A percentile compares a stretch with the other conserved stretches of the same genome.
Conservation (phyloP, 148 eudicot species). For the Cornus suecica region DNA sequence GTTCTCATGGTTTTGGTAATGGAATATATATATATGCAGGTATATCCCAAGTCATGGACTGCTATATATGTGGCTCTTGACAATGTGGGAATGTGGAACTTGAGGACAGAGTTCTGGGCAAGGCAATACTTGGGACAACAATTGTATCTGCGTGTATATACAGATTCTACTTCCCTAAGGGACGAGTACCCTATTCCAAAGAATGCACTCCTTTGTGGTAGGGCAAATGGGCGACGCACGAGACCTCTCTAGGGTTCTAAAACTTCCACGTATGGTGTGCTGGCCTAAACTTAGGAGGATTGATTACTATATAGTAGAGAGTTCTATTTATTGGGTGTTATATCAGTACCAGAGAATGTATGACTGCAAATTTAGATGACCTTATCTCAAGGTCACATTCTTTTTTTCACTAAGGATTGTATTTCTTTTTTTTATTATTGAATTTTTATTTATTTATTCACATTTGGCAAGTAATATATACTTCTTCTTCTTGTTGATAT, state of each 20-base stretch:
- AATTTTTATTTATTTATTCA: neutral
- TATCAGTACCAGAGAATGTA: constrained; percentile 28
- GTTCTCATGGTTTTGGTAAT: neutral
- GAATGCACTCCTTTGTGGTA: constrained; percentile 86
- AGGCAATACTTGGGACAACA: constrained; percentile 93
- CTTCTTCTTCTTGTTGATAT: no score
- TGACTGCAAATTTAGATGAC: constrained; percentile 28
- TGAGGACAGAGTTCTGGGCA: constrained; percentile 92
- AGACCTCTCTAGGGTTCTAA: constrained; percentile 45
- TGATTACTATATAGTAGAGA: constrained; percentile 12
- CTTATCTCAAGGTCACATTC: constrained; percentile 86
- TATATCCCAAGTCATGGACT: constrained; percentile 90
- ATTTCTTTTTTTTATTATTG: neutral
- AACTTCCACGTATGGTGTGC: neutral
- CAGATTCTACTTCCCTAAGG: constrained; percentile 69
- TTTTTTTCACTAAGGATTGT: constrained; percentile 24
- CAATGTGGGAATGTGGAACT: constrained; percentile 97
- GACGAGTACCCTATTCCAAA: constrained; percentile 88
- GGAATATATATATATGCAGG: constrained; percentile 49
- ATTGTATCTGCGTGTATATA: constrained; percentile 72
- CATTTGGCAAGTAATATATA: no score
- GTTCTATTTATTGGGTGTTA: constrained; percentile 35
- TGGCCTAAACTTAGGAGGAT: neutral
- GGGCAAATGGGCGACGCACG: constrained; percentile 72
- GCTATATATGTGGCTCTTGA: constrained; percentile 78